Percentiles rank a stretch among this genome's conserved stretches.
phyloP scores from a whole-genome alignment of 441 rosid genomes.

The Pelargonium citronellum region DNA sequence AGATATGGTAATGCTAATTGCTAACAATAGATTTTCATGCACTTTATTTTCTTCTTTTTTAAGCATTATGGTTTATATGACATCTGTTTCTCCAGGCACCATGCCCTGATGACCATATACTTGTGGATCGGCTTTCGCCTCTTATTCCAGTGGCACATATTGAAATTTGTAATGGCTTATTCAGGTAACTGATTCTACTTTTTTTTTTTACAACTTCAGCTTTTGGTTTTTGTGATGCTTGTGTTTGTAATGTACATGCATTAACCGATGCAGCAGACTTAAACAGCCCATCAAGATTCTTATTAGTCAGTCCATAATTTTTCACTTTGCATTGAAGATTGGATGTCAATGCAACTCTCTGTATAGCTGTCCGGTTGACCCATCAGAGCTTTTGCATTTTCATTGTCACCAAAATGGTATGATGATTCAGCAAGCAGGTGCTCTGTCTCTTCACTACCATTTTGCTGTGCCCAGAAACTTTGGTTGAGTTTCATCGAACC shows the following conservation, averaged over 20 bases:
- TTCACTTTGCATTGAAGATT: too few relatives aligned
- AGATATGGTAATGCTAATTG: background rate
- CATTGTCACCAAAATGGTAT: too few relatives aligned
- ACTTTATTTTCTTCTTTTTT: background rate
- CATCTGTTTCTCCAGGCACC: slow-evolving; percentile 54
- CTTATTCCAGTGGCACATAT: slow-evolving; percentile 90
- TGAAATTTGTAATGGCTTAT: slow-evolving; percentile 72
- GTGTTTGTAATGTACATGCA: too few relatives aligned
- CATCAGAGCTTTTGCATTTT: too few relatives aligned
- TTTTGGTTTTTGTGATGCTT: too few relatives aligned
- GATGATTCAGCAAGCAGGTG: background rate
- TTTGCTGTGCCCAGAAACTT: background rate
- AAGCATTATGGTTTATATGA: slow-evolving; percentile 8
- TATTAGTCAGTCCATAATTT: too few relatives aligned
- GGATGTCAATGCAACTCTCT: too few relatives aligned
- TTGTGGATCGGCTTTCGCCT: slow-evolving; percentile 74
- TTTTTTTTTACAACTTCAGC: background rate
- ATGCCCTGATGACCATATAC: slow-evolving; percentile 45
- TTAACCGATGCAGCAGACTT: too few relatives aligned
- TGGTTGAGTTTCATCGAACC: background rate
- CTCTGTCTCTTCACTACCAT: background rate
- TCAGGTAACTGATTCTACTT: slow-evolving; percentile 44
- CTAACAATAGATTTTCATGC: background rate
- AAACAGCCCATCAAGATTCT: too few relatives aligned
- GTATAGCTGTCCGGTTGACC: too few relatives aligned